Evolutionary conservation across 352 stramenopile genomes (phyloP), one percentile per base, ranked within the genome.

Genomic region (Phytophthora vignae): DNA sequence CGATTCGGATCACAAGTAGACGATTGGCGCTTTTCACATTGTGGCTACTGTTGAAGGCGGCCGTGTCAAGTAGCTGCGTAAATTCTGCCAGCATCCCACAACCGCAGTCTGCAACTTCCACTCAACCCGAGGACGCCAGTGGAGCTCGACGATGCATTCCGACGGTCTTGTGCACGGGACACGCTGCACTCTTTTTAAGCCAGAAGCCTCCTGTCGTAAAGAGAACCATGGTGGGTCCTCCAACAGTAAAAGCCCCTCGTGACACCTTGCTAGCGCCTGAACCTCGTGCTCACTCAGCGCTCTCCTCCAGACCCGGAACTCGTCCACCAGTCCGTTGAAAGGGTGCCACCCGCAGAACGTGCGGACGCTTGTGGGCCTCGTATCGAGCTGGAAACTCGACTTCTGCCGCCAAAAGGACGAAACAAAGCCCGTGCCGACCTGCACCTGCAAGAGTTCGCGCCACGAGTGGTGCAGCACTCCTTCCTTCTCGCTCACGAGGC

Each of bases 291-390:
- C 17, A 46, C 21, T 7, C 29, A 70, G 27, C 14, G 31, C 4
- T 54, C 31, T 27, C 15, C 40, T n/a, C 55, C 55, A 71, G 1
- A 71, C 48, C 2, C 55, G 31, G 14, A 65, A 65, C 5, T 65
- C 33, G 19, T 66, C 36, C 22, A 71, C 55, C 2, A 71, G 4
- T 25, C 55, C 64, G 33, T 66, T 14, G 15, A 71, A 60, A 56
- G 60, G 60, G 48, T 71, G 56, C 64, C 48, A 71, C 2, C 64
- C 64, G 50, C 64, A 70, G 40, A 70, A 64, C 22, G 64, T 70
- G 19, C 44, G 42, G 12, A 33, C 31, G 1, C 42, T 1, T 64
- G 42, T 58, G 2, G 25, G 29, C n/a, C 64, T 57, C 17, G 31
- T 64, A 21, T 70, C 64, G 0, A 64, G 55, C 3, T 64, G 55